Percentiles rank a stretch among this genome's conserved stretches.
These are phyloP conservation scores for Salix suchowensis DNA, from an alignment of 345 rosid genomes.

Conservation along the genomic window DNA sequence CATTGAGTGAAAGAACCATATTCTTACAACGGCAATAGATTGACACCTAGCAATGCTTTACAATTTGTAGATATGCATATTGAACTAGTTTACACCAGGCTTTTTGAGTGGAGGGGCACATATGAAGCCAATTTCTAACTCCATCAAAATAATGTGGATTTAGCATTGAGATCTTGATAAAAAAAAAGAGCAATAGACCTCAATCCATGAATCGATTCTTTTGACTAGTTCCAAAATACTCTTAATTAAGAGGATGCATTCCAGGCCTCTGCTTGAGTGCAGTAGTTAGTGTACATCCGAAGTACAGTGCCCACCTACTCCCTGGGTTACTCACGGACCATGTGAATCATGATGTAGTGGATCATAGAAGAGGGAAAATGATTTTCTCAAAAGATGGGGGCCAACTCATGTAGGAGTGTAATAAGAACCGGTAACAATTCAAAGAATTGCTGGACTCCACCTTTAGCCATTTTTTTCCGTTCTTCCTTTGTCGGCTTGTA, in stretches of 20 bases:
- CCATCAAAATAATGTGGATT: no score
- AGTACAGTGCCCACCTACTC: no score
- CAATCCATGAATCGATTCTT: neutral
- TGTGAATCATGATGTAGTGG: neutral
- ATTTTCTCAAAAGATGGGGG: neutral
- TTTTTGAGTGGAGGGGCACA: no score
- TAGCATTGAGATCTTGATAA: no score
- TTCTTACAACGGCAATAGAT: no score
- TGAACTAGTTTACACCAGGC: no score
- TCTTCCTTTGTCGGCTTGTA: neutral
- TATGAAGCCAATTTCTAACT: no score
- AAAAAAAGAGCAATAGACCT: no score
- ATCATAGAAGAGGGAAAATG: neutral
- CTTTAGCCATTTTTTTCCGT: no score
- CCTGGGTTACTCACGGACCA: neutral
- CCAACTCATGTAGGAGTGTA: neutral
- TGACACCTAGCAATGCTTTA: no score
- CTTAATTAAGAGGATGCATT: neutral
- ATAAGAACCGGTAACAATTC: neutral
- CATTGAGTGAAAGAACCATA: neutral
- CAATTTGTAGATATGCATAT: no score
- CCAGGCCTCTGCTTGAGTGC: neutral
- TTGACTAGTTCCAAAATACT: neutral
- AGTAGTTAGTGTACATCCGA: no score
- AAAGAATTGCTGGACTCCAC: neutral